Evolutionary conservation across 495 filamentous ascomycete genomes (phyloP), one percentile per base, ranked within the genome.

Genomic region (Thermochaetoides thermophila): DNA sequence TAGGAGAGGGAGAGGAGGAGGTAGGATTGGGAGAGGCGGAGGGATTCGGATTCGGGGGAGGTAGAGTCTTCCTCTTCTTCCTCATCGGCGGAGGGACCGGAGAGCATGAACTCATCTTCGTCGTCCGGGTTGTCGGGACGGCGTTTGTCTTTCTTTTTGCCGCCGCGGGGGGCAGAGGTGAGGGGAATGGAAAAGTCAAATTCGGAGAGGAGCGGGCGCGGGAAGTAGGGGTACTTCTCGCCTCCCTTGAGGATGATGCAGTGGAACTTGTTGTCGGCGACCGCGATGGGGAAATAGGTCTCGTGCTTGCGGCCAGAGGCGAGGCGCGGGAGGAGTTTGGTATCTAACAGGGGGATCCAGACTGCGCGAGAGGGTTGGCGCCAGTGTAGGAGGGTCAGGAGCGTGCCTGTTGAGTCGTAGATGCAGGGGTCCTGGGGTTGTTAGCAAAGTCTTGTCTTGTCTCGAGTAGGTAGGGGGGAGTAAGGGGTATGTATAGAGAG

Each of bases 201-300:
- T 55, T 97, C 89, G 38, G 73, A 81, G 23, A 97, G 78, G 26
- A 95, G 59, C 0, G 89, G 85, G 4, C 84, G 77, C 1, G 89
- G 89, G 61, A 95, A 96, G 63, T 93, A 94, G 3, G 89, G 89
- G 51, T 95, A 74, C 48, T 78, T 68, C 46, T 97, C 91, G 9
- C 77, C 80, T 35, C 89, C 89, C 50, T 97, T 96, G 44, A 97
- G 77, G 44, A 97, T 96, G 56, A 96, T 94, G 57, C 91, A 96
- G 61, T 96, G 86, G 56, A 97, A 97, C 48, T 81, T 91, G 42
- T 77, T 68, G 42, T 86, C 74, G 11, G 85, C 84, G 2, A 95
- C 86, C 7, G 87, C 89, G 20, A 97, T 83, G 0, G 89, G 91
- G 74, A 84, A 97, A 56, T 97, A 97, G 0, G 66, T 71, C 53